Evolutionary conservation across 805 yeast species (phyloP).

Genomic region (Wickerhamiella shivajii): DNA sequence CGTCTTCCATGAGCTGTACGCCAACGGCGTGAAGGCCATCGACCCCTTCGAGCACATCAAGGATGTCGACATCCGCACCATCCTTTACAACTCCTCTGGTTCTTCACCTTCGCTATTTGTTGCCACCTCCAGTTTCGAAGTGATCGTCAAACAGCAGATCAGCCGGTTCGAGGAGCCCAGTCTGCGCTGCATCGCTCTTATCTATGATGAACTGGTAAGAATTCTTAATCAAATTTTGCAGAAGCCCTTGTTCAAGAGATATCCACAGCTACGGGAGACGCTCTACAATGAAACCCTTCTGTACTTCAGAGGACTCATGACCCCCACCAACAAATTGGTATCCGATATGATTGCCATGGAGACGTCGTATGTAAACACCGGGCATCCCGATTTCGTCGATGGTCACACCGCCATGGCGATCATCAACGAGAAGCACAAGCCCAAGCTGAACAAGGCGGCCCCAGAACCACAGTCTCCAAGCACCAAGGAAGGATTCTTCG

Average conservation of each 20-base stretch:
- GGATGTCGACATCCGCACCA: slow-evolving; percentile 91
- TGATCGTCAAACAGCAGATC: slow-evolving; percentile 85
- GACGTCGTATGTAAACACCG: slow-evolving; percentile 91
- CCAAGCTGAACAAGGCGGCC: slow-evolving; percentile 60
- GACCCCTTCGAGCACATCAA: slow-evolving; percentile 96
- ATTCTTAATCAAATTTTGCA: slow-evolving; percentile 72
- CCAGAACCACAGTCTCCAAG: slow-evolving; percentile 44
- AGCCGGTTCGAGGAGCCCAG: slow-evolving; percentile 90
- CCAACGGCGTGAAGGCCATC: slow-evolving; percentile 78
- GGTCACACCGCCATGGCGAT: slow-evolving; percentile 92
- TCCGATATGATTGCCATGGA: slow-evolving; percentile 72
- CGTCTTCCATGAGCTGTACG: slow-evolving; percentile 91
- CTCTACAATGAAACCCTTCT: slow-evolving; percentile 66
- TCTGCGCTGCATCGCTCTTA: slow-evolving; percentile 70
- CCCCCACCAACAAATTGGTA: slow-evolving; percentile 79
- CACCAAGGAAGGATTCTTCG: slow-evolving; percentile 59
- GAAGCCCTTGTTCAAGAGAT: slow-evolving; percentile 71
- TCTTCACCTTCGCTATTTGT: slow-evolving; percentile 92
- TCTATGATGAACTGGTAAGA: slow-evolving; percentile 88
- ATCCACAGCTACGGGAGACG: slow-evolving; percentile 82
- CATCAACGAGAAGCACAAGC: slow-evolving; percentile 76
- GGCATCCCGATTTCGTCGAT: slow-evolving; percentile 89
- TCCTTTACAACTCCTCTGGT: slow-evolving; percentile 93
- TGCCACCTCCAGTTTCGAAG: slow-evolving; percentile 95
- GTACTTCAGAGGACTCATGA: slow-evolving; percentile 59